Evolutionary conservation across 1,284 basidiomycete species (phyloP).

Genomic region (Polyporus tsugae): DNA sequence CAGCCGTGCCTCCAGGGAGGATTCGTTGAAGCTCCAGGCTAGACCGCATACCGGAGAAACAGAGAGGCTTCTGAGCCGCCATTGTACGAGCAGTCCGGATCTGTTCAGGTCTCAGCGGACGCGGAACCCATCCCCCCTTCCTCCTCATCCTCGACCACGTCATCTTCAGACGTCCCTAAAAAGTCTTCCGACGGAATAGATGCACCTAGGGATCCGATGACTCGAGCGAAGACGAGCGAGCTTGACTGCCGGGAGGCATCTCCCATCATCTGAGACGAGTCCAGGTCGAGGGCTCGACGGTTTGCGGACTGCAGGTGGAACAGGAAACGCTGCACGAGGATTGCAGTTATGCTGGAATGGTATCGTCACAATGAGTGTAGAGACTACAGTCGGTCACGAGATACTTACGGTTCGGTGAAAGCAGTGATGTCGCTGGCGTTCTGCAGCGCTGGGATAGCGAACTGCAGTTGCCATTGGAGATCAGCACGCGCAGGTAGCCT

Average conservation of each 20-base stretch:
- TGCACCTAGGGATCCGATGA: not conserved
- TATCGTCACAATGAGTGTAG: too few relatives aligned
- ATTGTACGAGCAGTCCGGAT: too few relatives aligned
- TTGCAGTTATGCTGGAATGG: constrained; percentile 16
- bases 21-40: too few relatives aligned
- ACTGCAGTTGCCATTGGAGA: too few relatives aligned
- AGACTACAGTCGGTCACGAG: not conserved
- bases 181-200: not conserved
- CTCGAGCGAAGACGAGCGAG: constrained; percentile 6
- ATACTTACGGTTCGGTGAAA: constrained; percentile 12
- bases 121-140: too few relatives aligned
- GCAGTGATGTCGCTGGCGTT: constrained; percentile 3
- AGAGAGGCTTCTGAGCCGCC: too few relatives aligned
- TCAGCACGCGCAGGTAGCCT: too few relatives aligned
- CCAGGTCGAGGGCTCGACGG: not conserved
- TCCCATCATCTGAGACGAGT: too few relatives aligned
- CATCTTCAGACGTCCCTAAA: not conserved
- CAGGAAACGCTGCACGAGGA: constrained; percentile 23
- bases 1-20: too few relatives aligned
- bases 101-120: too few relatives aligned
- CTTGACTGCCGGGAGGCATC: not conserved
- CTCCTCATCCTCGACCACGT: too few relatives aligned
- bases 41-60: too few relatives aligned
- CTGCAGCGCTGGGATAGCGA: not conserved
- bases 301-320: constrained; percentile 19